Percentiles rank a stretch among this genome's conserved stretches.
These are phyloP conservation scores for Calonectria pteridis DNA, from an alignment of 2,329 filamentous ascomycete species.

Conservation along the genomic window DNA sequence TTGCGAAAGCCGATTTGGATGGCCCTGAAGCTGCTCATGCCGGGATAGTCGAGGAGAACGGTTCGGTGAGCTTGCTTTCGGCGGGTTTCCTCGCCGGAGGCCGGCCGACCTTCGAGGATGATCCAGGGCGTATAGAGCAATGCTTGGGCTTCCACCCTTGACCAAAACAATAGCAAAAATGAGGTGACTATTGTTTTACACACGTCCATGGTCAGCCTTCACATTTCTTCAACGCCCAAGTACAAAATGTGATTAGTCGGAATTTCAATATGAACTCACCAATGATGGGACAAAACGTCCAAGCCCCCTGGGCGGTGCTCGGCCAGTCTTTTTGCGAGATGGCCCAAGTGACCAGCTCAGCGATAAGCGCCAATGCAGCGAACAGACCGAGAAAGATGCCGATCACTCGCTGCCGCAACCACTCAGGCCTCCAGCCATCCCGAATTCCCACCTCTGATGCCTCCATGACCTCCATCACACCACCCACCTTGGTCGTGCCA, in stretches of 20 bases:
- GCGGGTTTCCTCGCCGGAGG: constrained; percentile 42
- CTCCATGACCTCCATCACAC: constrained; percentile 27
- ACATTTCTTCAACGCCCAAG: constrained; percentile 16
- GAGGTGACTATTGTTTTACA: constrained; percentile 36
- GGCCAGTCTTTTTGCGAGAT: constrained; percentile 36
- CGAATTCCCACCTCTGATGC: constrained; percentile 35
- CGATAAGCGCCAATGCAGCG: constrained; percentile 35
- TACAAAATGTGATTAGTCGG: background rate
- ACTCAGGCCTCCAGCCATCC: constrained; percentile 44
- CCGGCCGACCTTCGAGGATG: constrained; percentile 40
- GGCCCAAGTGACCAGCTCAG: constrained; percentile 42
- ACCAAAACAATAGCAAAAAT: constrained; percentile 43
- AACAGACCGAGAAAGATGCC: constrained; percentile 38
- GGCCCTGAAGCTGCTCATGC: constrained; percentile 38
- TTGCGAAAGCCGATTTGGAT: constrained; percentile 37
- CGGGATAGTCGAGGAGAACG: constrained; percentile 44
- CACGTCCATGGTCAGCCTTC: background rate
- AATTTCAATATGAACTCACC: constrained; percentile 34
- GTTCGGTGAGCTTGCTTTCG: constrained; percentile 45
- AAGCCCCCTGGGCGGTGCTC: constrained; percentile 37
- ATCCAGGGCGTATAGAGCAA: constrained; percentile 47
- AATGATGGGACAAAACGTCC: constrained; percentile 46
- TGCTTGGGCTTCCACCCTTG: constrained; percentile 45
- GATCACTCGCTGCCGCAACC: constrained; percentile 37
- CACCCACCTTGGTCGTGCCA: constrained; percentile 14